Conservation (phyloP, 306 rosid genomes). For the Prunus armeniaca region DNA sequence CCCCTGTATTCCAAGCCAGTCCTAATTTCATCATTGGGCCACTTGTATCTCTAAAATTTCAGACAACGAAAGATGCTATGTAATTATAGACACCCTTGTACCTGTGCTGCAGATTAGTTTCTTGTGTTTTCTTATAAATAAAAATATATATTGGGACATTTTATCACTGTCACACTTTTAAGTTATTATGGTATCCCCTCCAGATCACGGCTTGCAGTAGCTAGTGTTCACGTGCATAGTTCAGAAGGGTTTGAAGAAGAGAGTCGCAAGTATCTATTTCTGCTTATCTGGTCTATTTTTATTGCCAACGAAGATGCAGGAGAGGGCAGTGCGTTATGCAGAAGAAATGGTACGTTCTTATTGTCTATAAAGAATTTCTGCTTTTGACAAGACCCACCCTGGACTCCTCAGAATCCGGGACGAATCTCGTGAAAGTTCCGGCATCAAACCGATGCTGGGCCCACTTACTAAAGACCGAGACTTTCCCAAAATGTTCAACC, state of each 20-base stretch:
- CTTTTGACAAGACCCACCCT: no score
- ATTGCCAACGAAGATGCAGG: constrained; percentile 83
- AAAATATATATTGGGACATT: not conserved
- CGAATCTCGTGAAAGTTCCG: no score
- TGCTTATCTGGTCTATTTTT: constrained; percentile 76
- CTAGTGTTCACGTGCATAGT: constrained; percentile 37
- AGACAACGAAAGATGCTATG: not conserved
- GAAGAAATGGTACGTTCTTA: no score
- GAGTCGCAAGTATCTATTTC: constrained; percentile 54
- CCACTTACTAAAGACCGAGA: no score
- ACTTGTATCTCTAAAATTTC: not conserved
- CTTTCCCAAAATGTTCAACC: no score
- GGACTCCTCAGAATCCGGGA: no score
- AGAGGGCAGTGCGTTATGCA: constrained; percentile 28
- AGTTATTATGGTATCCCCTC: not conserved
- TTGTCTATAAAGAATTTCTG: no score
- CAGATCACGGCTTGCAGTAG: constrained; percentile 58
- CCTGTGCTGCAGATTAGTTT: not conserved
- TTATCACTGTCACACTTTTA: not conserved
- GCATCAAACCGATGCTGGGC: no score
- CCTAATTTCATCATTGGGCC: not conserved
- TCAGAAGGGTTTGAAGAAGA: constrained; percentile 42
- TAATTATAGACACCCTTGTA: not conserved
- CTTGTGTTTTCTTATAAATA: not conserved
- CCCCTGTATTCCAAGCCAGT: not conserved